These are phyloP conservation scores for Leishmania major DNA, from an alignment of 208 protist species.

Conservation along the genomic window DNA sequence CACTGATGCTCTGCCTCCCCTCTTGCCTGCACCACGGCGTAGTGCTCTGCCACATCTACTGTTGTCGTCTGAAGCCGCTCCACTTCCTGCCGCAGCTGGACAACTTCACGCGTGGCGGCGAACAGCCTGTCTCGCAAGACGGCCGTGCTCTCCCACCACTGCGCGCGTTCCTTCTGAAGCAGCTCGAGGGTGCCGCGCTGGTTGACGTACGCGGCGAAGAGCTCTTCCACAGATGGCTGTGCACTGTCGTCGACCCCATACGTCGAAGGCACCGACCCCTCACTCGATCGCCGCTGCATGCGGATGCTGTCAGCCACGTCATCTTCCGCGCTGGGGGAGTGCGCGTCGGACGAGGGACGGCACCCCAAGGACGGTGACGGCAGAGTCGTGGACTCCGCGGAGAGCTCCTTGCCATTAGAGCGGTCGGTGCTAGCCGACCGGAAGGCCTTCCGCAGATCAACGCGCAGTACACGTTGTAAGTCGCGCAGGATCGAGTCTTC, in stretches of 20 bases:
- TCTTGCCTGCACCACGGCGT: constrained; percentile 26
- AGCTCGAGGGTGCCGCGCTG: constrained; percentile 27
- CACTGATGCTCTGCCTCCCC: constrained; percentile 40
- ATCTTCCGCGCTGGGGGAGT: neutral
- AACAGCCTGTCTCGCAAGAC: constrained; percentile 33
- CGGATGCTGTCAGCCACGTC: neutral
- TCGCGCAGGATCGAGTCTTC: constrained; percentile 19
- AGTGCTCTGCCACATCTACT: constrained; percentile 39
- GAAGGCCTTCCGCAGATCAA: constrained; percentile 20
- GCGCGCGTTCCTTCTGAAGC: constrained; percentile 44
- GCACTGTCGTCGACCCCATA: neutral
- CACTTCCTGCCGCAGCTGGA: constrained; percentile 39
- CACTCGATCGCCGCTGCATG: neutral
- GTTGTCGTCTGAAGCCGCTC: constrained; percentile 39
- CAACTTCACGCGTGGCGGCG: constrained; percentile 51
- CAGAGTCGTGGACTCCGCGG: neutral
- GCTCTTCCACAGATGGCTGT: constrained; percentile 16
- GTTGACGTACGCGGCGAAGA: constrained; percentile 32
- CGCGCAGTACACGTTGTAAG: constrained; percentile 24
- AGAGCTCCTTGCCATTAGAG: neutral
- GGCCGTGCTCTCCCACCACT: constrained; percentile 23
- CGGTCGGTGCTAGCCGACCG: neutral
- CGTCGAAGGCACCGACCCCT: neutral
- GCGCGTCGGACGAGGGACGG: neutral
- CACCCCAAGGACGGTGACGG: neutral